Evolutionary conservation across 2,329 filamentous ascomycete species (phyloP), one percentile per base, ranked within the genome.

Genomic region (Pleoardoris graminearum): DNA sequence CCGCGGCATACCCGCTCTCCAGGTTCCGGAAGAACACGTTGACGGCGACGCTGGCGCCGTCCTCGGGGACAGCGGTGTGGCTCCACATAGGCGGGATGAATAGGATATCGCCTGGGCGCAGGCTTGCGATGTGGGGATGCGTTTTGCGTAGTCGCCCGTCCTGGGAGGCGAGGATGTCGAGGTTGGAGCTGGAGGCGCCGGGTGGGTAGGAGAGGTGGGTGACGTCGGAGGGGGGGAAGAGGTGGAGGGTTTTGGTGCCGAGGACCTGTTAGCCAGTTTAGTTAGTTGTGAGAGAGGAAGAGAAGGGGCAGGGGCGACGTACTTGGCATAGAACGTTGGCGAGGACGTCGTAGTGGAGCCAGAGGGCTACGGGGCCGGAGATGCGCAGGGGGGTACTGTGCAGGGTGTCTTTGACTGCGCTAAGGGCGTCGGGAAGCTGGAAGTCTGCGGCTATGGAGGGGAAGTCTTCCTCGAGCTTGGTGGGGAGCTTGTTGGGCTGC

Each of bases 301-400:
- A 2, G 4, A 7, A 36, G 14, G 10, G 8, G 1, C 36, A 8
- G 3, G 1, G 5, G 7, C 3, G 19, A 7, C n/a, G 11, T 47
- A 47, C 44, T 33, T 96, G 91, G 64, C 87, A 91, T 54, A 94
- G 87, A 3, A 96, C 79, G 64, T 96, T 96, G 44, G 90, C 89
- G 82, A 95, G 91, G 14, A 94, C 90, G 74, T 95, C 90, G 76
- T 94, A 95, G 72, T 95, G 90, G 27, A 96, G 79, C 91, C 92
- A 96, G 83, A 96, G 89, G 35, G 86, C 88, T 10, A 93, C 88
- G 1, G 84, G 84, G 0, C 90, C 90, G 3, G 89, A 93, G 54
- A 96, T 85, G 17, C 91, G 82, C 21, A 96, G 75, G 0, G 91
- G 86, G 2, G 89, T 92, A 69, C 88, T 93, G 68, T 95, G 91